A percentile compares a stretch with the other conserved stretches of the same genome.
phyloP scores from a whole-genome alignment of 1,139 yeast genomes.

The Candida labiduridarum region DNA sequence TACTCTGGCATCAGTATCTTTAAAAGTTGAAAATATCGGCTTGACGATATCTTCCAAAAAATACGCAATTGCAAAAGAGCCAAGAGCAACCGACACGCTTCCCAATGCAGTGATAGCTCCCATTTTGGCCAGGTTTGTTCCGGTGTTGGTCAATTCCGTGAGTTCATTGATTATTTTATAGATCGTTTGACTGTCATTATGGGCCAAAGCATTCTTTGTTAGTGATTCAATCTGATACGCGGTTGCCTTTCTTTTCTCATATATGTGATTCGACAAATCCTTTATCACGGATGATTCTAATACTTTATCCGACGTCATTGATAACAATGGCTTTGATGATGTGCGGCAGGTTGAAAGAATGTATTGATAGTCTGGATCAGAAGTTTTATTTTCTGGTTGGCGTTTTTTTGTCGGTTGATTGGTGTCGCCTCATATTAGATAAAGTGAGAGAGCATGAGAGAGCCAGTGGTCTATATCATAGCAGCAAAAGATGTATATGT shows the following conservation, averaged over 20 bases:
- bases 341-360: not conserved
- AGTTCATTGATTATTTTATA: constrained; percentile 49
- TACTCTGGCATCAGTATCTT: constrained; percentile 95
- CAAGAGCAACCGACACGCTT: constrained; percentile 51
- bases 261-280: constrained; percentile 86
- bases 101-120: constrained; percentile 56
- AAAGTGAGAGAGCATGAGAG: too few relatives aligned
- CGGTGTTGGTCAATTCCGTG: constrained; percentile 44
- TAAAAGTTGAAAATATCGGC: constrained; percentile 93
- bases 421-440: too few relatives aligned
- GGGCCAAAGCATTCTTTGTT: constrained; percentile 70
- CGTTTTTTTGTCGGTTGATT: too few relatives aligned
- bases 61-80: constrained; percentile 52
- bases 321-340: not conserved
- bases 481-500: too few relatives aligned
- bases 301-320: constrained; percentile 19
- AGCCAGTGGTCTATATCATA: too few relatives aligned
- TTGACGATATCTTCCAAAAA: constrained; percentile 86
- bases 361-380: not conserved
- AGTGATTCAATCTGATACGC: constrained; percentile 87
- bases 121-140: constrained; percentile 50
- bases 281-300: constrained; percentile 75
- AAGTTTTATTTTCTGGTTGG: too few relatives aligned
- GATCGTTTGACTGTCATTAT: constrained; percentile 69
- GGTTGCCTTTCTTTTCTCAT: constrained; percentile 92